Evolutionary conservation across 306 rosid species (phyloP), one percentile per base, ranked within the genome.

Genomic region (Macrotyloma uniflorum): DNA sequence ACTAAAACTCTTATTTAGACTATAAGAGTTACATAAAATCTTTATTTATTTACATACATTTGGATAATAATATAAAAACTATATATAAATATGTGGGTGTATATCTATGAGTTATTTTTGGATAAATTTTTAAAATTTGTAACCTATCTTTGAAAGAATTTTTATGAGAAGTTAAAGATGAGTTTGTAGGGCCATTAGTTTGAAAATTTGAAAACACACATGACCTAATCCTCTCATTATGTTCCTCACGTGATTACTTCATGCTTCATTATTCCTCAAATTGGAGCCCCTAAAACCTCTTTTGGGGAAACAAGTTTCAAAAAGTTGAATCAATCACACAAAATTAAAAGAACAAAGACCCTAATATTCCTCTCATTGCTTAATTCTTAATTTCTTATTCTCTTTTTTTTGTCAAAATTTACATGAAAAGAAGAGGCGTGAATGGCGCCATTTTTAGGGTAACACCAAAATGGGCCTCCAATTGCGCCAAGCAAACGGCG

Each of bases 401-500:
- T 53, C 20, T 51, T 19, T 51, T 18, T 43, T 83, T 78, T 72
- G 70, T 66, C 79, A 65, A 78, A 26, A 64, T 57, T 47, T 11
- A 5, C 47, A 58, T 69, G 78, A 78, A 84, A 85, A 80, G 84
- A 84, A 75, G 72, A 83, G 91, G 89, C 96, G 93, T 76, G 43
- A 87, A 84, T 84, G 88, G 84, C 83, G 93, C 84, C 57, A 79
- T 49, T 86, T 81, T 47, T 33, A 62, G 51, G 50, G 72, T 15
- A 47, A 18, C 1, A 15, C n/a, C 22, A 38, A 72, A 54, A 72
- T 40, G 62, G n/a, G 26, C 91, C 93, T 74, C 50, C 33, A 54
- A 82, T 89, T 69, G 77, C 84, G 89, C 87, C 40, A 86, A 76
- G 79, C 64, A 83, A 83, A 77, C 85, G 90, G 91, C 89, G 84